Conservation (phyloP, 768 basidiomycete species). For the Phylloporus sp. region DNA sequence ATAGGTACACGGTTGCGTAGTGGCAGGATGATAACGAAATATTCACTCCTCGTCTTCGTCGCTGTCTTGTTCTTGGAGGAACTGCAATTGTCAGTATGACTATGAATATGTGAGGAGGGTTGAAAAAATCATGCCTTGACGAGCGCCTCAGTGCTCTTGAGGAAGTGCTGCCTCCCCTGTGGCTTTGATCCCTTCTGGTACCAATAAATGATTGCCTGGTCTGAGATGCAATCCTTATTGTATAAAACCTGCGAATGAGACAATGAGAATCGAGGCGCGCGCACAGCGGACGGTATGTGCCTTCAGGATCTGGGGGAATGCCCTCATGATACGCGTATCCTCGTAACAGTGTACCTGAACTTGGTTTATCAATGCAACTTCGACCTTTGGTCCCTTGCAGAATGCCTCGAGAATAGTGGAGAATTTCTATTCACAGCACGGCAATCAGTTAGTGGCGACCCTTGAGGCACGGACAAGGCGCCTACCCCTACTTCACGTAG, state of each 20-base stretch:
- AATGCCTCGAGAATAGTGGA: conserved; percentile 86
- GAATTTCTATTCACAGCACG: conserved; percentile 56
- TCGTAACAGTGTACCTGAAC: conserved; percentile 97
- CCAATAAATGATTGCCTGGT: conserved; percentile 98
- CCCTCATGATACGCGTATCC: conserved; percentile 90
- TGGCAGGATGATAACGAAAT: neutral
- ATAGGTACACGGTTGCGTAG: conserved; percentile 15
- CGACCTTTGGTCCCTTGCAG: conserved; percentile 79
- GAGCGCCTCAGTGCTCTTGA: conserved; percentile 79
- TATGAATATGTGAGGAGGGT: conserved; percentile 1
- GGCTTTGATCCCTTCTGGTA: conserved; percentile 94
- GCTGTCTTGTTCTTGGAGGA: conserved; percentile 80
- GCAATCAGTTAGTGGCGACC: neutral
- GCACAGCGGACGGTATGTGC: conserved; percentile 30
- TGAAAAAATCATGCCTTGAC: conserved; percentile 61
- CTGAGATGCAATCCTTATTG: conserved; percentile 92
- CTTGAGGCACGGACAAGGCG: conserved; percentile 6
- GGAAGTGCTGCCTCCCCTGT: conserved; percentile 92
- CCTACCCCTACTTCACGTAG: conserved; percentile 82
- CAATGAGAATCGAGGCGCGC: conserved; percentile 6
- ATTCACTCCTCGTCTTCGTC: conserved; percentile 50
- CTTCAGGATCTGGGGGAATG: conserved; percentile 94
- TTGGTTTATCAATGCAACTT: conserved; percentile 91
- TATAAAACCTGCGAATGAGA: conserved; percentile 69
- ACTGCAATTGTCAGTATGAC: conserved; percentile 54